Evolutionary conservation across 768 basidiomycete genomes (phyloP).

Genomic region (Cystofilobasidium bisporidii): DNA sequence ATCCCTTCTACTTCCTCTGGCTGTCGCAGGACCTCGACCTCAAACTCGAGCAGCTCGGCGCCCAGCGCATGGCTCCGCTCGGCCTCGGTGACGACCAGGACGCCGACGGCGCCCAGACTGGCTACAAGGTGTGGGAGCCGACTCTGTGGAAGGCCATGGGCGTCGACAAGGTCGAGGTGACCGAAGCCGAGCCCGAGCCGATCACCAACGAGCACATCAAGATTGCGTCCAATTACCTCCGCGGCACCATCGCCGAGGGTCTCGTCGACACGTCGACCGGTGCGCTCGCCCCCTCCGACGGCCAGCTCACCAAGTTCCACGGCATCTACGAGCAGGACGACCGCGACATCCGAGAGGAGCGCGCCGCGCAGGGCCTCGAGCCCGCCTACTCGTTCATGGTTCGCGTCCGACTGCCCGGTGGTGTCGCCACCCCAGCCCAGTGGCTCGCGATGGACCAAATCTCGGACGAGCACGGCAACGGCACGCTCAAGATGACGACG

Average conservation of each 20-base stretch:
- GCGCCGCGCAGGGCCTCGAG: constrained; percentile 81
- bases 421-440: constrained; percentile 81
- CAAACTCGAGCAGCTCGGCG: constrained; percentile 69
- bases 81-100: constrained; percentile 97
- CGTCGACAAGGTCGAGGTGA: constrained; percentile 76
- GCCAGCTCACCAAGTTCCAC: constrained; percentile 89
- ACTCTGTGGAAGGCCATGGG: constrained; percentile 86
- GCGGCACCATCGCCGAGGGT: constrained; percentile 90
- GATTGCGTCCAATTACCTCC: constrained; percentile 82
- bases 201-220: constrained; percentile 99
- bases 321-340: constrained; percentile 57
- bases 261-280: constrained; percentile 76
- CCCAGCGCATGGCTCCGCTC: constrained; percentile 57
- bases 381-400: constrained; percentile 99
- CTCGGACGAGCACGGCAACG: constrained; percentile 84
- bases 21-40: constrained; percentile 56
- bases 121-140: constrained; percentile 94
- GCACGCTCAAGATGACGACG: constrained; percentile 95
- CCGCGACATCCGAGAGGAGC: constrained; percentile 94
- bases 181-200: constrained; percentile 85
- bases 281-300: constrained; percentile 80
- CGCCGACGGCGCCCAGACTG: constrained; percentile 88
- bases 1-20: neutral
- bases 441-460: constrained; percentile 96
- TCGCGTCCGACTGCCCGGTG: constrained; percentile 88